Conservation (phyloP, 2,329 filamentous ascomycete genomes). For the Botryotinia globosa region DNA sequence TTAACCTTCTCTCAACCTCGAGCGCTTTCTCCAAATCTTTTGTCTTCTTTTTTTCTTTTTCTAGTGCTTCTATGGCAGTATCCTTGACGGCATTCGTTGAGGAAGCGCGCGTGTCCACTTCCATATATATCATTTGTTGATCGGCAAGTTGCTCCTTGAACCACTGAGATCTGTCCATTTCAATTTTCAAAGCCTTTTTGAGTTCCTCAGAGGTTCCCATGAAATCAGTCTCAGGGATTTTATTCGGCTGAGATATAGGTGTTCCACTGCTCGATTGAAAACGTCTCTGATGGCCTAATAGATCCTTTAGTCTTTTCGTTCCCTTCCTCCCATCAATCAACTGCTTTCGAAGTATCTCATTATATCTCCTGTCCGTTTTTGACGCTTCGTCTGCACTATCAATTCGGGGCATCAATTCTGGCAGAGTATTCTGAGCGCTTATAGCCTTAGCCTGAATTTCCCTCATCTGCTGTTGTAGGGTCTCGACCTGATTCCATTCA, state of each 20-base stretch:
- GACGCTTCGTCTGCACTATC: background rate
- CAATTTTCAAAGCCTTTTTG: background rate
- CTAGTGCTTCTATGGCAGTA: background rate
- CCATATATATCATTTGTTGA: background rate
- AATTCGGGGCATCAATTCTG: background rate
- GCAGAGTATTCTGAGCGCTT: background rate
- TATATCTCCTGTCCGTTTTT: background rate
- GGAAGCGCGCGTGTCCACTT: background rate
- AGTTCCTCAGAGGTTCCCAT: no score
- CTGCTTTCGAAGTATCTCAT: background rate
- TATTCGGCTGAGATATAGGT: background rate
- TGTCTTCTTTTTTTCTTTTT: background rate
- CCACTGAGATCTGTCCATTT: background rate
- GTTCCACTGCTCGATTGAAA: background rate
- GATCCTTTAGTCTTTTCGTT: background rate
- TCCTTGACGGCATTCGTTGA: background rate
- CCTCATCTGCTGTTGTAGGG: background rate
- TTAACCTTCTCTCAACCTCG: background rate
- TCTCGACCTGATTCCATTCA: slow-evolving; percentile 2
- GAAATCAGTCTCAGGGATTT: background rate
- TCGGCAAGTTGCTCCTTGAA: background rate
- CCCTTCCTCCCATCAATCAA: background rate
- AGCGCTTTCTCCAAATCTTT: background rate
- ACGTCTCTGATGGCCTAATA: background rate
- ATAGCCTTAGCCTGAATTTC: background rate